phyloP scores from a whole-genome alignment of 441 rosid genomes.

The Daphne laureola region DNA sequence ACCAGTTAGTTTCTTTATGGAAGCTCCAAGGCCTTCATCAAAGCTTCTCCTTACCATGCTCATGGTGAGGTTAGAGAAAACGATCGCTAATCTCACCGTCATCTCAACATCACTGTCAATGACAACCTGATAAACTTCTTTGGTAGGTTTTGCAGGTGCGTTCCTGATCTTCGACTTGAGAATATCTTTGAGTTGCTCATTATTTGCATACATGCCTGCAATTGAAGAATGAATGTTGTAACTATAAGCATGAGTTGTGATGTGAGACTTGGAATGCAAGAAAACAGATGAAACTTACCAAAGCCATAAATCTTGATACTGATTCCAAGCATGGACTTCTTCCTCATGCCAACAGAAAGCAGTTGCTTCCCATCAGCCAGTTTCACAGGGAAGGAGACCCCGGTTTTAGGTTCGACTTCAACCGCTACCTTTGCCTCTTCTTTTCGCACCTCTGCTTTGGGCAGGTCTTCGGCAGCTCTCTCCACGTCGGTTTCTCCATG shows the following conservation, averaged over 20 bases:
- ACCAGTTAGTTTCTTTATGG: constrained; percentile 32
- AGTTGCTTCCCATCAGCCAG: constrained; percentile 41
- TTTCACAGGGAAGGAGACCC: constrained; percentile 37
- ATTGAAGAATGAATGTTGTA: constrained; percentile 10
- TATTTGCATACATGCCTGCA: constrained; percentile 37
- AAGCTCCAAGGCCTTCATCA: constrained; percentile 37
- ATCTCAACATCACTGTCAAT: constrained; percentile 35
- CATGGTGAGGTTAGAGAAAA: constrained; percentile 37
- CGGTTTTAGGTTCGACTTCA: constrained; percentile 40
- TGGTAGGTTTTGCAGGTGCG: constrained; percentile 29
- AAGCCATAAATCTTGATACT: constrained; percentile 33
- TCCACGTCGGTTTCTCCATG: constrained; percentile 12
- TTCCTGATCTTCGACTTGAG: constrained; percentile 26
- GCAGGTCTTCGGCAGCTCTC: constrained; percentile 1
- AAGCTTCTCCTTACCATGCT: constrained; percentile 33
- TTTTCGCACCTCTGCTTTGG: constrained; percentile 7
- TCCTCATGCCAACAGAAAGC: constrained; percentile 30
- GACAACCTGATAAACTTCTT: constrained; percentile 34
- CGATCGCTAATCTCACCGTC: constrained; percentile 34
- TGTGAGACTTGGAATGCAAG: neutral
- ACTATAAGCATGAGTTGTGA: neutral
- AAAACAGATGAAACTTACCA: constrained; percentile 19
- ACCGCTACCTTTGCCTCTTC: constrained; percentile 31
- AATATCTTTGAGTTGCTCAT: constrained; percentile 31
- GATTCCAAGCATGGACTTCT: constrained; percentile 41